Evolutionary conservation across 2,329 filamentous ascomycete species (phyloP).

Genomic region (Shiraia sp.): DNA sequence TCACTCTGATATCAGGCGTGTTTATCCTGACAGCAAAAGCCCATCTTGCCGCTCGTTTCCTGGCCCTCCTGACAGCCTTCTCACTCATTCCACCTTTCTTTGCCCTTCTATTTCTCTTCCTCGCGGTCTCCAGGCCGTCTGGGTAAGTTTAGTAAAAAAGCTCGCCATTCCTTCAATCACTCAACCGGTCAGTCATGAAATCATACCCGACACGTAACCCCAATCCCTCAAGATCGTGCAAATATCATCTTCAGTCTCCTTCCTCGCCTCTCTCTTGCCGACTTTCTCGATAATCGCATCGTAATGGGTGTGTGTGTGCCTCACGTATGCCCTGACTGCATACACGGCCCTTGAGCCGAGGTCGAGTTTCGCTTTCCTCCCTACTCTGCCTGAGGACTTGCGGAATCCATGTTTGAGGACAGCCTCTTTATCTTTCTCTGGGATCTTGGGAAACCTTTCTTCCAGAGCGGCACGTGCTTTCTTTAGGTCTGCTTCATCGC

Average conservation of each 20-base stretch:
- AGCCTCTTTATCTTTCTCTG: slow-evolving; percentile 34
- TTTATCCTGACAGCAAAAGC: too few species aligned
- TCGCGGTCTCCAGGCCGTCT: too few species aligned
- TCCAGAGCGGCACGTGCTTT: slow-evolving; percentile 39
- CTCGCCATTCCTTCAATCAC: too few species aligned
- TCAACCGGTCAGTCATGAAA: background rate
- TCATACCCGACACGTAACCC: slow-evolving; percentile 29
- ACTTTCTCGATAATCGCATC: slow-evolving; percentile 39
- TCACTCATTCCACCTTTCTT: too few species aligned
- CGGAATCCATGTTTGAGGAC: slow-evolving; percentile 50
- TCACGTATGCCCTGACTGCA: slow-evolving; percentile 55
- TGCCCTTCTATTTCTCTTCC: too few species aligned
- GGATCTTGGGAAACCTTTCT: slow-evolving; percentile 49
- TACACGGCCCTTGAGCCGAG: slow-evolving; percentile 49
- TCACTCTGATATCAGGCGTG: too few species aligned
- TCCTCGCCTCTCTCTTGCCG: slow-evolving; percentile 28
- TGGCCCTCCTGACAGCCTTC: too few species aligned
- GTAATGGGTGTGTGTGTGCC: slow-evolving; percentile 55
- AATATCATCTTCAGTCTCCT: slow-evolving; percentile 22
- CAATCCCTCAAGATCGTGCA: slow-evolving; percentile 27
- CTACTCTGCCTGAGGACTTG: slow-evolving; percentile 55
- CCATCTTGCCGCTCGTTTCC: too few species aligned
- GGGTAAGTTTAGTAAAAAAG: too few species aligned
- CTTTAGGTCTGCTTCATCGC: slow-evolving; percentile 25
- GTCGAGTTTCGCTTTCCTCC: slow-evolving; percentile 47